Conservation (phyloP, 164 flowering plant species). For the Houttuynia cordata region DNA sequence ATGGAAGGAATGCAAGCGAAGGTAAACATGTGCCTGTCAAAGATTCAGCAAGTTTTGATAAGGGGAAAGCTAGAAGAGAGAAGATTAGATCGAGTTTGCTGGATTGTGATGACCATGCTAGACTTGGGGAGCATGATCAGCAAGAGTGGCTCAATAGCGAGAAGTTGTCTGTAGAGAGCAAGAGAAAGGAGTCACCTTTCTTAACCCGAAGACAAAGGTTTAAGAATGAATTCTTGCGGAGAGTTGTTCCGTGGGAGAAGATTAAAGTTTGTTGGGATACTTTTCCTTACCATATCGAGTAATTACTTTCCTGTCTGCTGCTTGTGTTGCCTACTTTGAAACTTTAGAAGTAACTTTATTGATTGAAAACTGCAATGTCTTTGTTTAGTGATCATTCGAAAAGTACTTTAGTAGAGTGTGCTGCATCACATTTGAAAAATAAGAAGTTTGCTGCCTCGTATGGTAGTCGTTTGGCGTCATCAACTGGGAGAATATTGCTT, state of each 20-base stretch:
- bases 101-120: constrained; percentile 57
- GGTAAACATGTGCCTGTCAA: constrained; percentile 42
- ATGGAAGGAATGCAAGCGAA: constrained; percentile 74
- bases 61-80: constrained; percentile 28
- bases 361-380: not conserved
- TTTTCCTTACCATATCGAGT: constrained; percentile 87
- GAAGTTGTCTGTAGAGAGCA: constrained; percentile 59
- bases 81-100: constrained; percentile 19
- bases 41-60: constrained; percentile 36
- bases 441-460: constrained; percentile 39
- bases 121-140: constrained; percentile 87
- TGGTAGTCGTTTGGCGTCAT: constrained; percentile 77
- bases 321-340: not conserved
- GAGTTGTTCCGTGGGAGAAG: constrained; percentile 91
- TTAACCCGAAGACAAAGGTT: constrained; percentile 57
- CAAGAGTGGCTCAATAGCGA: constrained; percentile 84
- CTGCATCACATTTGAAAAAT: constrained; percentile 70
- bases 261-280: constrained; percentile 84
- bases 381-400: constrained; percentile 60
- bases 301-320: constrained; percentile 12
- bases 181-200: constrained; percentile 77
- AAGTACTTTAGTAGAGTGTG: constrained; percentile 78
- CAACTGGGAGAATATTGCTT: constrained; percentile 87
- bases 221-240: constrained; percentile 66
- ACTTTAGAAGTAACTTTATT: not conserved